phyloP scores from a whole-genome alignment of 352 stramenopile species.

The Globisporangium acanthophoron region DNA sequence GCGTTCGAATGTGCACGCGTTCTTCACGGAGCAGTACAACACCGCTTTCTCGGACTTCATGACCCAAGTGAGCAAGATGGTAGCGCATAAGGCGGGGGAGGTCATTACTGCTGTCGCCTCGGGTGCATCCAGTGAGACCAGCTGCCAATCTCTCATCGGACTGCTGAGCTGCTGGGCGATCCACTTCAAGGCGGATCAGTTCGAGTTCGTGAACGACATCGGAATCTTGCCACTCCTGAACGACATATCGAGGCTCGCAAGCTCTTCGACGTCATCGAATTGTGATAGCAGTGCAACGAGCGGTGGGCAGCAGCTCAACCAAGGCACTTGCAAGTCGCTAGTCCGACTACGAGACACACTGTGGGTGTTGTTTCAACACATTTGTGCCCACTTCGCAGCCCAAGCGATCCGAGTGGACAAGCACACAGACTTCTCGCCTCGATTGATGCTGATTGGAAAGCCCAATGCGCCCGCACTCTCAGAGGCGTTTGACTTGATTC shows the following conservation, averaged over 20 bases:
- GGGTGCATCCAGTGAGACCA: not conserved
- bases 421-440: too few relatives aligned
- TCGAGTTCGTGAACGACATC: conserved; percentile 48
- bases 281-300: not conserved
- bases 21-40: conserved; percentile 30
- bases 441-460: not conserved
- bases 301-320: not conserved
- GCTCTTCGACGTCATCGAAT: not conserved
- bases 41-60: conserved; percentile 26
- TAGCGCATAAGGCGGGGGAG: conserved; percentile 22
- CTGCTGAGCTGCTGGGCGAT: conserved; percentile 38
- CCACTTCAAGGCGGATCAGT: conserved; percentile 32
- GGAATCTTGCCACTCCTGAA: conserved; percentile 34
- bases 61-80: conserved; percentile 27
- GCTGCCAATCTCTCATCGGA: conserved; percentile 15
- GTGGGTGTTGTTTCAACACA: conserved; percentile 32
- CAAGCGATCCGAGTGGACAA: not conserved
- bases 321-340: not conserved
- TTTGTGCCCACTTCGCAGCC: conserved; percentile 33
- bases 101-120: conserved; percentile 1
- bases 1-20: conserved; percentile 17
- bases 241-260: conserved; percentile 16
- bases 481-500: conserved; percentile 4
- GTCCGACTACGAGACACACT: conserved; percentile 21
- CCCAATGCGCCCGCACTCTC: conserved; percentile 6